Evolutionary conservation across 768 basidiomycete genomes (phyloP).

Genomic region (Auricularia cornea): DNA sequence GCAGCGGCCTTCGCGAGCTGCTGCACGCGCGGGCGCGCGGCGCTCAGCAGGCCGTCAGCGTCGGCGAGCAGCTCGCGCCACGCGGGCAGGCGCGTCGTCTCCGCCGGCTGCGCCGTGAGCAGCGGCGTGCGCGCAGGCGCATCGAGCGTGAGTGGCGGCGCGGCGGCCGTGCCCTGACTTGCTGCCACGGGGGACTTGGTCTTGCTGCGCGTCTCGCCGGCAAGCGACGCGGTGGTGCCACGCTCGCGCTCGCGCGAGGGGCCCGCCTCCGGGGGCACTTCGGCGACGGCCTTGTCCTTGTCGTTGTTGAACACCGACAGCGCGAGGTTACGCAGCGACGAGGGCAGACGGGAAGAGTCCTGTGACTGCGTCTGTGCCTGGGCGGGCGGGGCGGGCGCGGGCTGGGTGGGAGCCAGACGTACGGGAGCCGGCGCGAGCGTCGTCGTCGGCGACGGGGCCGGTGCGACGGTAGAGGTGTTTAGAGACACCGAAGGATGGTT

Average conservation of each 20-base stretch:
- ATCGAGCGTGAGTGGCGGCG: background rate
- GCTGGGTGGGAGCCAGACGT: no score
- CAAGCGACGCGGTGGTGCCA: background rate
- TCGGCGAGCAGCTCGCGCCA: background rate
- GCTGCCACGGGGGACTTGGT: background rate
- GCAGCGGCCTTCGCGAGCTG: background rate
- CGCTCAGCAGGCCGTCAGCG: background rate
- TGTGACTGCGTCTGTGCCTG: background rate
- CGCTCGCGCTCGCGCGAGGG: background rate
- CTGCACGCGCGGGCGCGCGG: background rate
- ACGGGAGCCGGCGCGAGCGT: background rate
- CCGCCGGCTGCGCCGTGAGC: background rate
- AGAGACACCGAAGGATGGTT: background rate
- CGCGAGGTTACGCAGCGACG: background rate
- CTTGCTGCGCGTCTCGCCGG: background rate
- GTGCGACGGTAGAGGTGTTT: background rate
- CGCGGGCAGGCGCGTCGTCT: background rate
- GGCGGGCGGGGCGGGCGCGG: no score
- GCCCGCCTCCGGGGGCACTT: background rate
- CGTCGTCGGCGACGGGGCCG: background rate
- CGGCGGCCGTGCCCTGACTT: background rate
- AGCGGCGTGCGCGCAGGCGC: background rate
- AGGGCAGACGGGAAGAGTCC: background rate
- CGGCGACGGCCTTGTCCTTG: background rate
- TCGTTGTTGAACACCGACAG: background rate